Base-by-base conservation (phyloP, 208 protist species). In the Leishmania aethiopica region DNA sequence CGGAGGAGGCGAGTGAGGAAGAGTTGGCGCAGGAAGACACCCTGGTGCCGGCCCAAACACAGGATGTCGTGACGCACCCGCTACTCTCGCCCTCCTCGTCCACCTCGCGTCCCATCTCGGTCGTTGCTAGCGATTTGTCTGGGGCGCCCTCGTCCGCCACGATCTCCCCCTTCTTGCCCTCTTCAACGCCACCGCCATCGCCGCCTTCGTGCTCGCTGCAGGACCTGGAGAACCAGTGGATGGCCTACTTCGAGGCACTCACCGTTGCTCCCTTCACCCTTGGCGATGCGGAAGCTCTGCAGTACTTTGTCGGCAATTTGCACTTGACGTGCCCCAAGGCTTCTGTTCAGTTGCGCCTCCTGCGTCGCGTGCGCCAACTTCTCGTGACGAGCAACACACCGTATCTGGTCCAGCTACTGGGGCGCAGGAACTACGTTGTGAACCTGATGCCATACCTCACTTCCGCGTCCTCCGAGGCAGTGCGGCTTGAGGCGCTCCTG, bases 401-500 rank as follows among this genome's bases (percentile, higher is more conserved):
- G 3, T 82, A 86, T 35, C 88, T 97, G 42, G 82, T 87, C 8
- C 86, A 94, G 77, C 84, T 87, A 62, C 89, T 97, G 42, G 92
- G 93, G 0, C 91, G 90, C 28, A 82, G 80, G 28, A 84, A 92
- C 81, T 95, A 96, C 84, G 85, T 84, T 19, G 80, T 82, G 13
- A 57, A 78, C 28, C 87, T 97, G 40, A 79, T 97, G n/a, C 92
- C 89, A n/a, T 89, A 95, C 75, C 78, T 97, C 37, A 81, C 71
- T 19, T 78, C 81, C 55, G 75, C 79, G 1, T 10, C 79, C 8
- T 79, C 64, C 66, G 62, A 79, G 37, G 72, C 45, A 32, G 88
- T 96, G 67, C 91, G 90, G 49, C 85, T 88, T 51, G 93, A 97
- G 75, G 89, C 86, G 4, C 80, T 96, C 11, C 83, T 97, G 77